phyloP scores from a whole-genome alignment of 2,329 filamentous ascomycete genomes.

The Arthrobotrys conoides region DNA sequence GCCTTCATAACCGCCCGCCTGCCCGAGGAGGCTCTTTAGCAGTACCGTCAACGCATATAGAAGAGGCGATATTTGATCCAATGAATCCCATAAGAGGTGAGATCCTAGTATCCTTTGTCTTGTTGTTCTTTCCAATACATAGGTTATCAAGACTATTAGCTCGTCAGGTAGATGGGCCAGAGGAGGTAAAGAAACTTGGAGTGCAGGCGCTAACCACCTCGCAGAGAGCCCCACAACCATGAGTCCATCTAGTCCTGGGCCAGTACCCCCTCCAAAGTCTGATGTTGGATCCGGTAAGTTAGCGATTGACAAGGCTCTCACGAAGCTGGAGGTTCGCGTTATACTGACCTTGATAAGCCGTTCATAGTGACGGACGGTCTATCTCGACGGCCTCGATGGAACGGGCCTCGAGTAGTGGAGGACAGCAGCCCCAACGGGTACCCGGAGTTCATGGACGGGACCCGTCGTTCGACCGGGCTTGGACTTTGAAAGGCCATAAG shows the following conservation, averaged over 20 bases:
- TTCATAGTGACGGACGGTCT: constrained; percentile 51
- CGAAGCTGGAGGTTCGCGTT: neutral
- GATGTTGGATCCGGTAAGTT: constrained; percentile 53
- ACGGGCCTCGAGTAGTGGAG: constrained; percentile 51
- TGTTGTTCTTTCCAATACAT: neutral
- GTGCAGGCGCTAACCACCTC: constrained; percentile 21
- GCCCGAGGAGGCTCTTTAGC: constrained; percentile 60
- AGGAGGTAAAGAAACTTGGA: neutral
- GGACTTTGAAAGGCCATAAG: constrained; percentile 70
- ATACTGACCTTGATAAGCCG: constrained; percentile 20
- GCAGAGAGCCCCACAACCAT: constrained; percentile 49
- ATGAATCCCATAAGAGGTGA: constrained; percentile 55
- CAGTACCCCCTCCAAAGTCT: constrained; percentile 46
- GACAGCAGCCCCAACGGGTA: constrained; percentile 34
- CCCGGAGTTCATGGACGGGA: constrained; percentile 65
- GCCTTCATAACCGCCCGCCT: constrained; percentile 62
- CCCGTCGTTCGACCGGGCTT: constrained; percentile 79
- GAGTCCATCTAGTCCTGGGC: constrained; percentile 22
- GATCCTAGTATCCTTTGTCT: neutral
- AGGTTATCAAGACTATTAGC: neutral
- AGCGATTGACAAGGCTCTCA: neutral
- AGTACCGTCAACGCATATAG: constrained; percentile 29
- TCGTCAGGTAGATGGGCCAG: neutral
- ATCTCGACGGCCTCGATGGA: constrained; percentile 57
- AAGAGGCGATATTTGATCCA: constrained; percentile 47